Evolutionary conservation across 2,329 filamentous ascomycete species (phyloP), one percentile per base, ranked within the genome.

Genomic region (Tolypocladium tropicale): DNA sequence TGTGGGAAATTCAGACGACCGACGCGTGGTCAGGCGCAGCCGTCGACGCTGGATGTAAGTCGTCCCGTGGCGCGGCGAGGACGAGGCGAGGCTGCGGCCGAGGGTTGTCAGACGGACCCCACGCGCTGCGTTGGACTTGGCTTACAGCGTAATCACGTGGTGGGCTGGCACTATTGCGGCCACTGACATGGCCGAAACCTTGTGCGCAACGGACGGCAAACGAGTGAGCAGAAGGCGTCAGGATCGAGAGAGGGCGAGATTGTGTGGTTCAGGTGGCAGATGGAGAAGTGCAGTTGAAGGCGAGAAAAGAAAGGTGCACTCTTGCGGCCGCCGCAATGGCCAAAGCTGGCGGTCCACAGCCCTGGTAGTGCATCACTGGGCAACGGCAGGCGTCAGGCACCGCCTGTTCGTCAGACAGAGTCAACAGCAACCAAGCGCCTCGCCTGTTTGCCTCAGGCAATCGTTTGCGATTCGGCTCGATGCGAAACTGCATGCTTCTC

Each of bases 11-110:
- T 54, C 58, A 57, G 56, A 37, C 59, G 55, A 58, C 61, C 59
- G 63, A 57, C 60, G 58, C 63, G 63, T 55, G 62, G 64, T 62
- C 61, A 58, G 62, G 56, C 62, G 57, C 64, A 64, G 63, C 63
- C 61, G 58, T 60, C 63, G 61, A 65, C 61, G 66, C 65, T 67
- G 60, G 60, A 62, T 69, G 59, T 68, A 65, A 68, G 67, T 67
- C 65, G 65, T 63, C 59, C 62, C 57, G 63, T 62, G 61, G 61
- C 63, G 64, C 59, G 59, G 52, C 53, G 43, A 51, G 16, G 43
- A 30, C 23, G 53, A 57, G 57, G 48, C 57, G 54, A 58, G 59
- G 60, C 59, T 61, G 61, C 28, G 43, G 43, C 23, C 14, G 7
- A 23, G 23, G 14, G 46, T 50, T 21, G 46, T 32, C 7, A 12